These are phyloP conservation scores for Colletotrichum nymphaeae DNA, from an alignment of 2,329 filamentous ascomycete genomes.

Conservation along the genomic window DNA sequence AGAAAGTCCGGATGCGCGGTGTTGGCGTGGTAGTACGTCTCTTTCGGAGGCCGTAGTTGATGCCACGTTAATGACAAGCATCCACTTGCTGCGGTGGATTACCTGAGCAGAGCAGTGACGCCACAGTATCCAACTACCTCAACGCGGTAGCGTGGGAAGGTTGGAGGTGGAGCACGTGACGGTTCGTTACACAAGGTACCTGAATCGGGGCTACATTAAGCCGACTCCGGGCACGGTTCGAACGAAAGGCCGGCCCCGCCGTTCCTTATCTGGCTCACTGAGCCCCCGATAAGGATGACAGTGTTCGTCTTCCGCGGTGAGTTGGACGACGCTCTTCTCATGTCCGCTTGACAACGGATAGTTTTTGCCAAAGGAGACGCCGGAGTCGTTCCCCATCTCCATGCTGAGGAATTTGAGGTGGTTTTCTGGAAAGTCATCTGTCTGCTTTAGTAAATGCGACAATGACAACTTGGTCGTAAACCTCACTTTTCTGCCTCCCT, in stretches of 20 bases:
- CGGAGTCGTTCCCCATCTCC: neutral
- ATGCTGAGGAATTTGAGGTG: neutral
- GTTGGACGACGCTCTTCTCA: neutral
- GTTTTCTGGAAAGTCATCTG: neutral
- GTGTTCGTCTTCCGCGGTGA: neutral
- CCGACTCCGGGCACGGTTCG: neutral
- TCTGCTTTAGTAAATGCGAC: neutral
- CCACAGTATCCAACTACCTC: conserved; percentile 6
- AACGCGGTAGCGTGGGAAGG: neutral
- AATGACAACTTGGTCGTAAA: neutral
- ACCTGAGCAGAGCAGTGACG: conserved; percentile 36
- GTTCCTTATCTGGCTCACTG: neutral
- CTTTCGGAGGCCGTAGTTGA: conserved; percentile 39
- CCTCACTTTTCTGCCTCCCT: too few species aligned
- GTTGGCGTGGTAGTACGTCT: conserved; percentile 13
- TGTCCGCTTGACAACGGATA: neutral
- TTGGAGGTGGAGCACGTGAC: conserved; percentile 16
- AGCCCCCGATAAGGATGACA: neutral
- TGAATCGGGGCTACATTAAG: neutral
- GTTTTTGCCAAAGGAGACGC: neutral
- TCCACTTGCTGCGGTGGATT: conserved; percentile 27
- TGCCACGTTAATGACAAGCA: conserved; percentile 45
- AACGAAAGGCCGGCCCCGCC: neutral
- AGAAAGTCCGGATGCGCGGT: conserved; percentile 19
- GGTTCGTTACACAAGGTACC: neutral